These are phyloP conservation scores for Globisporangium cystogenes DNA, from an alignment of 352 stramenopile genomes.

Conservation along the genomic window DNA sequence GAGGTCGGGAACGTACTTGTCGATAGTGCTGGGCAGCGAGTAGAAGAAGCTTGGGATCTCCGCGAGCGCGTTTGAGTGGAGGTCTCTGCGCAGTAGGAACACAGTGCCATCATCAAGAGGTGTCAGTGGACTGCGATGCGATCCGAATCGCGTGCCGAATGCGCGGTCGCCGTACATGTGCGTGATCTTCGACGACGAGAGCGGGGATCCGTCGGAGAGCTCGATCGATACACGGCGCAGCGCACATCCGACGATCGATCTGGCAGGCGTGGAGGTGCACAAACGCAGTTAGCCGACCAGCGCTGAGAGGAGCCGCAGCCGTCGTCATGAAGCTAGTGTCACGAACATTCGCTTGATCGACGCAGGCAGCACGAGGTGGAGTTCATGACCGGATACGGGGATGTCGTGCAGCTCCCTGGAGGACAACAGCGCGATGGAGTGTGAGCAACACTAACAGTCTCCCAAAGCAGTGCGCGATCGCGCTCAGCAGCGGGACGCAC, in stretches of 20 bases:
- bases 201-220: conserved; percentile 21
- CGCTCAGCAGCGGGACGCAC: conserved; percentile 24
- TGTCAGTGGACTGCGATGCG: not conserved
- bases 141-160: not conserved
- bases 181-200: conserved; percentile 17
- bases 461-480: not conserved
- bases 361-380: conserved; percentile 37
- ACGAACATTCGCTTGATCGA: conserved; percentile 44
- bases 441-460: not conserved
- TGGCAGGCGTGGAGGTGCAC: not conserved
- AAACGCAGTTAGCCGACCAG: not conserved
- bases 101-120: not conserved
- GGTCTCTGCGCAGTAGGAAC: conserved; percentile 20
- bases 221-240: conserved; percentile 36
- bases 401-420: conserved; percentile 38
- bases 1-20: conserved; percentile 15
- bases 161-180: conserved; percentile 18
- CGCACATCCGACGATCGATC: conserved; percentile 33
- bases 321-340: not conserved
- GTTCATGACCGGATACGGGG: conserved; percentile 18
- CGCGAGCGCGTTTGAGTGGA: conserved; percentile 33
- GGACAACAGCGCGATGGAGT: conserved; percentile 7
- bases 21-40: conserved; percentile 7
- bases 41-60: conserved; percentile 24
- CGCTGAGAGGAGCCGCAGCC: not conserved